Conservation (phyloP, 2,329 filamentous ascomycete genomes). For the Aspergillus fijiensis region DNA sequence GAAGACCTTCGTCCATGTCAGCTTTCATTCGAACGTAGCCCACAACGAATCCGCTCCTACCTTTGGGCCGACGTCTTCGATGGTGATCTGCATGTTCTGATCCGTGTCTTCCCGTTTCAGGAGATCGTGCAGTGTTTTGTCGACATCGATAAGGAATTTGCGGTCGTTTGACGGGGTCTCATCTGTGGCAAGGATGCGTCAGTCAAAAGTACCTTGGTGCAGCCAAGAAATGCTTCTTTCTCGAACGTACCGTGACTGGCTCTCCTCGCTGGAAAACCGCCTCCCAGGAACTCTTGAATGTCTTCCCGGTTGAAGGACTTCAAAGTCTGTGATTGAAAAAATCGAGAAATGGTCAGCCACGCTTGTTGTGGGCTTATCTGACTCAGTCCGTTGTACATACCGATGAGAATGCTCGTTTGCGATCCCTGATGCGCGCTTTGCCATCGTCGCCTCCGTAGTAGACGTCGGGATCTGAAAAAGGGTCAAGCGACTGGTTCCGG, state of each 20-base stretch:
- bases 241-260: constrained; percentile 46
- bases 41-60: constrained; percentile 41
- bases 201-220: constrained; percentile 7
- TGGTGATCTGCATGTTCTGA: constrained; percentile 93
- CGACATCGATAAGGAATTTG: constrained; percentile 83
- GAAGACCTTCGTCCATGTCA: constrained; percentile 61
- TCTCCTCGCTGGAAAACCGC: constrained; percentile 37
- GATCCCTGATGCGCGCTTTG: constrained; percentile 45
- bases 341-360: constrained; percentile 12
- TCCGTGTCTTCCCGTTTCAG: constrained; percentile 89
- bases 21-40: background rate
- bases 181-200: constrained; percentile 54
- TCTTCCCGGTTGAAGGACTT: constrained; percentile 39
- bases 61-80: constrained; percentile 93
- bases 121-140: constrained; percentile 75
- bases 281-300: constrained; percentile 33
- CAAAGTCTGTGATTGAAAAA: constrained; percentile 29
- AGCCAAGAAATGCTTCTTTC: background rate
- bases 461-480: constrained; percentile 57
- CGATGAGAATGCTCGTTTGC: constrained; percentile 56
- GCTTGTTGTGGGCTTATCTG: constrained; percentile 11
- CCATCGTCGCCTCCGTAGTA: constrained; percentile 59
- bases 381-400: constrained; percentile 41
- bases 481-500: constrained; percentile 51
- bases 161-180: constrained; percentile 68